Evolutionary conservation across 2,329 filamentous ascomycete genomes (phyloP).

Genomic region (Ambrosiella beaveri): DNA sequence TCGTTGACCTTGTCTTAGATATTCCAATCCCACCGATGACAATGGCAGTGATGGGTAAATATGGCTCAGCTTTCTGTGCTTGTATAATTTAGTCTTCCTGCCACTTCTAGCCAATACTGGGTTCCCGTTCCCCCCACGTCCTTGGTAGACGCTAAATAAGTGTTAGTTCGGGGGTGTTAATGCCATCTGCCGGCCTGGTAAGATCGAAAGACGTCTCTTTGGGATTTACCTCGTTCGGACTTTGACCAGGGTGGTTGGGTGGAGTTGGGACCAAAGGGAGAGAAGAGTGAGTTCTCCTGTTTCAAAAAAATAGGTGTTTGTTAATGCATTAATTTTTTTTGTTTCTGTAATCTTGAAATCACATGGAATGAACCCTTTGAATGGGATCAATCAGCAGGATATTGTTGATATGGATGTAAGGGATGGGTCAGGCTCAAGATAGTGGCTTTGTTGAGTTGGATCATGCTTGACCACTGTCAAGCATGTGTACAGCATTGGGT

Average conservation of each 20-base stretch:
- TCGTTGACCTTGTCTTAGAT: too few species aligned
- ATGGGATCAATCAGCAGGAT: not conserved
- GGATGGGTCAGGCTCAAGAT: not conserved
- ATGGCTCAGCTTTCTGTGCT: too few species aligned
- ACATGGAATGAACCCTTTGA: not conserved
- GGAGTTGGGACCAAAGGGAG: not conserved
- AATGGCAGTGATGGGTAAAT: too few species aligned
- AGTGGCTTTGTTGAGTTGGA: too few species aligned
- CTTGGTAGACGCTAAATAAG: not conserved
- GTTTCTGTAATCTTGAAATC: not conserved
- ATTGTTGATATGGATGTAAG: not conserved
- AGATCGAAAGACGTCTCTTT: not conserved
- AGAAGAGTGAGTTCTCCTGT: not conserved
- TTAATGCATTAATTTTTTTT: not conserved
- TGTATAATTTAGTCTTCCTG: too few species aligned
- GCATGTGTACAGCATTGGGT: too few species aligned
- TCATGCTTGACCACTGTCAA: too few species aligned
- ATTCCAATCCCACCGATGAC: too few species aligned
- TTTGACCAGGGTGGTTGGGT: not conserved
- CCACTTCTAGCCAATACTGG: not conserved
- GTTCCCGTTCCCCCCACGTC: not conserved
- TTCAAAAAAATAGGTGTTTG: constrained; percentile 1
- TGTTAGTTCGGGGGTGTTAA: not conserved
- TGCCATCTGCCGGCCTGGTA: not conserved
- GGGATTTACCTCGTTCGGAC: not conserved